Conservation (phyloP, 2,329 filamentous ascomycete species). For the Diaporthe citrichinensis region DNA sequence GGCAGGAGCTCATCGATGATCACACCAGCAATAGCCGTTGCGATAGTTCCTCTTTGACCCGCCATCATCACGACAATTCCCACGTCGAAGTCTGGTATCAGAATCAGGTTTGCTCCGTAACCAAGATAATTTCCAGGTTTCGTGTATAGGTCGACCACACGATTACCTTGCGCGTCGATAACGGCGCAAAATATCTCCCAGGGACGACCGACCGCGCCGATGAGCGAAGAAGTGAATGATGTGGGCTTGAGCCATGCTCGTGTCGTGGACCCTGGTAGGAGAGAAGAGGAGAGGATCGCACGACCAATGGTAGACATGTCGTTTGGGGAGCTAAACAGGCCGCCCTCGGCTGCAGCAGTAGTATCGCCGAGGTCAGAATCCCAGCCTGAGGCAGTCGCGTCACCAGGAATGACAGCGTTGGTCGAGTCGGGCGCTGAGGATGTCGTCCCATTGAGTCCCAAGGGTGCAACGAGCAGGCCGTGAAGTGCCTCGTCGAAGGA, state of each 20-base stretch:
- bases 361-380: background rate
- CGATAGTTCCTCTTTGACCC: background rate
- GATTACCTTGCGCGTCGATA: background rate
- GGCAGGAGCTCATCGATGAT: background rate
- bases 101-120: background rate
- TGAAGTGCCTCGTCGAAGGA: background rate
- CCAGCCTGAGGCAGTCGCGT: background rate
- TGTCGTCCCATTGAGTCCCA: background rate
- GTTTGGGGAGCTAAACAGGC: background rate
- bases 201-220: background rate
- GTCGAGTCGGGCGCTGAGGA: background rate
- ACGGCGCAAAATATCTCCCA: background rate
- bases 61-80: background rate
- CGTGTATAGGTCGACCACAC: background rate
- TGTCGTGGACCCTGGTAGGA: background rate
- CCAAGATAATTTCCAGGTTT: background rate
- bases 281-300: background rate
- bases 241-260: conserved; percentile 1
- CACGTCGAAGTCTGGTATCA: background rate
- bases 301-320: conserved; percentile 1
- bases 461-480: background rate
- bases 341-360: background rate
- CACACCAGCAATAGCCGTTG: background rate
- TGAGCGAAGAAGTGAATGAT: background rate
- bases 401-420: background rate